These are phyloP conservation scores for Saccharomycopsis sp. DNA, from an alignment of 805 yeast genomes.

Conservation along the genomic window DNA sequence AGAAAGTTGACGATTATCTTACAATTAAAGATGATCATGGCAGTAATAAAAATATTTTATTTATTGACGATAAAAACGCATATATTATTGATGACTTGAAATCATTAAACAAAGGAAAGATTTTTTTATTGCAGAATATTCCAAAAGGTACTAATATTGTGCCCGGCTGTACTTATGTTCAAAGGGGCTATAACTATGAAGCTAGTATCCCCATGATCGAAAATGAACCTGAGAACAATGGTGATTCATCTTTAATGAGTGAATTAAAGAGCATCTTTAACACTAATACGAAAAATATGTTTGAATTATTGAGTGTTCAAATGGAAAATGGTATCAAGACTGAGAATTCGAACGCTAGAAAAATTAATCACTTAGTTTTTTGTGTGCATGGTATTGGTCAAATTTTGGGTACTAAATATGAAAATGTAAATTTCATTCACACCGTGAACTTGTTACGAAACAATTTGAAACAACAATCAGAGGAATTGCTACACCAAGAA, in stretches of 20 bases:
- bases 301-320: background rate
- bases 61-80: constrained; percentile 10
- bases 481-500: constrained; percentile 35
- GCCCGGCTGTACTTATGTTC: constrained; percentile 12
- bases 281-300: background rate
- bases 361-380: constrained; percentile 56
- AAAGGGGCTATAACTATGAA: constrained; percentile 18
- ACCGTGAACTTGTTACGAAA: constrained; percentile 62
- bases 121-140: constrained; percentile 11
- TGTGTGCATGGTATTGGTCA: constrained; percentile 97
- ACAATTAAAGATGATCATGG: constrained; percentile 1
- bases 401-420: constrained; percentile 67
- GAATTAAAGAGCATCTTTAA: constrained; percentile 20
- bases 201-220: too few relatives aligned
- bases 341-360: constrained; percentile 31
- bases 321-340: constrained; percentile 31
- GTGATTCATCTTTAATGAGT: constrained; percentile 22
- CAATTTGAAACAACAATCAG: constrained; percentile 44
- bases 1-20: constrained; percentile 9
- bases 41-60: constrained; percentile 8
- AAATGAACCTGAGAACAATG: constrained; percentile 15
- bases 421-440: constrained; percentile 81
- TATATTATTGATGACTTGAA: constrained; percentile 15
- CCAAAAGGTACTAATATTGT: constrained; percentile 9
- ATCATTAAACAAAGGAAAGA: constrained; percentile 7